These are phyloP conservation scores for Cercospora brassicicola DNA, from an alignment of 2,329 filamentous ascomycete species.

Conservation along the genomic window DNA sequence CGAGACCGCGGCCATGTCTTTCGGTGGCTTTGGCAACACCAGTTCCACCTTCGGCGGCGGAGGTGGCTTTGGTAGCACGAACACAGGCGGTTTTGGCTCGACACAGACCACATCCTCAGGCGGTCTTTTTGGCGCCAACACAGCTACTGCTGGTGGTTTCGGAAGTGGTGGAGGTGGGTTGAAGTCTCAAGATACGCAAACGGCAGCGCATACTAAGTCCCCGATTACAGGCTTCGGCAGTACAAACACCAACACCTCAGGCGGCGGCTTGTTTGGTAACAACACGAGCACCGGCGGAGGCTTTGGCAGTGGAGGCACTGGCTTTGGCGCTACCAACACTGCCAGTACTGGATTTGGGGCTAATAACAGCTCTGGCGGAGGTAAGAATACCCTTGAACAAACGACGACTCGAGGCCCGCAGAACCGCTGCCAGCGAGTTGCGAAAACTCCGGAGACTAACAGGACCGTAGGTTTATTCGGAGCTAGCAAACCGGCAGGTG, in stretches of 20 bases:
- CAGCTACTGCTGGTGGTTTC: constrained; percentile 31
- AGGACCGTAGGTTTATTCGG: constrained; percentile 39
- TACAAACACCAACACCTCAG: constrained; percentile 32
- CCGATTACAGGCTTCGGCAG: constrained; percentile 26
- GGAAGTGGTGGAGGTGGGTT: constrained; percentile 26
- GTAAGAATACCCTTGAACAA: constrained; percentile 30
- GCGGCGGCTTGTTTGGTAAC: constrained; percentile 37
- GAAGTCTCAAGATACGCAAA: constrained; percentile 15
- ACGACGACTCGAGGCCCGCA: not conserved
- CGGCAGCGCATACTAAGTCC: constrained; percentile 33
- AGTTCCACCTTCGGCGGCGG: constrained; percentile 21
- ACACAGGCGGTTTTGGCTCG: constrained; percentile 25
- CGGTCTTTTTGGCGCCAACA: constrained; percentile 33
- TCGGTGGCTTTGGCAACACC: constrained; percentile 27
- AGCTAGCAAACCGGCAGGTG: constrained; percentile 48
- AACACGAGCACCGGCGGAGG: constrained; percentile 29
- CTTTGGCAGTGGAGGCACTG: constrained; percentile 30
- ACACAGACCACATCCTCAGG: constrained; percentile 27
- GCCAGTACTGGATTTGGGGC: constrained; percentile 42
- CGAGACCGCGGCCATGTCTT: constrained; percentile 21
- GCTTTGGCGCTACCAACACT: constrained; percentile 28
- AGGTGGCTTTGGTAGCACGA: constrained; percentile 30
- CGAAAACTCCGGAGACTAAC: constrained; percentile 11
- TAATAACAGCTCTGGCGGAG: constrained; percentile 37
- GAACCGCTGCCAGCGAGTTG: not conserved